phyloP scores from a whole-genome alignment of 2,329 filamentous ascomycete species.

The Zelopaecilomyces penicillatus region DNA sequence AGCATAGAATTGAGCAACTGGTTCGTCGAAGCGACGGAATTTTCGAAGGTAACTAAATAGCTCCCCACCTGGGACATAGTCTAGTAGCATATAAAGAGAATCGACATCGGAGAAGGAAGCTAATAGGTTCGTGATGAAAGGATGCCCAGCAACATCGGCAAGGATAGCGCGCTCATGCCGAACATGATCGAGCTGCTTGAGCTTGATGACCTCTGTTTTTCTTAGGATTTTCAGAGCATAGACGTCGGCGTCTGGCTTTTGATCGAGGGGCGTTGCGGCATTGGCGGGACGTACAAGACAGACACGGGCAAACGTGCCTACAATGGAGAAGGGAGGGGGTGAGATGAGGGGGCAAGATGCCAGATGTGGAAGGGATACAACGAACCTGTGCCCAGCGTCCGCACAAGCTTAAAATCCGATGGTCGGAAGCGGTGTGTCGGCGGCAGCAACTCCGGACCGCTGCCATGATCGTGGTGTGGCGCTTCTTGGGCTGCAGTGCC shows the following conservation, averaged over 20 bases:
- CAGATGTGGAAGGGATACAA: slow-evolving; percentile 7
- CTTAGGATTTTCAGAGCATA: slow-evolving; percentile 75
- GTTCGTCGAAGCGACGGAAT: slow-evolving; percentile 70
- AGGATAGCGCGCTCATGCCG: slow-evolving; percentile 75
- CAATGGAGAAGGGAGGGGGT: neutral
- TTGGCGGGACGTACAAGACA: slow-evolving; percentile 63
- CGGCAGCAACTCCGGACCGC: slow-evolving; percentile 14
- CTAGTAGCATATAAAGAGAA: slow-evolving; percentile 73
- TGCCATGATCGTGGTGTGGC: neutral
- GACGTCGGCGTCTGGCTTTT: slow-evolving; percentile 39
- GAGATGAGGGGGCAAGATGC: neutral
- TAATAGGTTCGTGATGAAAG: slow-evolving; percentile 73
- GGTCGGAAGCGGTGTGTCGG: slow-evolving; percentile 23
- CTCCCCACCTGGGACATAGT: slow-evolving; percentile 77
- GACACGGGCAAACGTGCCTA: slow-evolving; percentile 74
- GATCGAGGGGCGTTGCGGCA: slow-evolving; percentile 28
- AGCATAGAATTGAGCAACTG: slow-evolving; percentile 71
- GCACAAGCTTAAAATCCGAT: slow-evolving; percentile 61
- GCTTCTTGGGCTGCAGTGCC: neutral
- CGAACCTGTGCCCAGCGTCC: slow-evolving; percentile 68
- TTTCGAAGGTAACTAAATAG: slow-evolving; percentile 76
- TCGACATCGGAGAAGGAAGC: slow-evolving; percentile 74
- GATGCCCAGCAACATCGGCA: slow-evolving; percentile 67
- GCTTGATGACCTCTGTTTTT: slow-evolving; percentile 64
- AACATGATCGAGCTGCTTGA: slow-evolving; percentile 83